phyloP scores from a whole-genome alignment of 2,329 filamentous ascomycete species.

The Zasmidium cellare region DNA sequence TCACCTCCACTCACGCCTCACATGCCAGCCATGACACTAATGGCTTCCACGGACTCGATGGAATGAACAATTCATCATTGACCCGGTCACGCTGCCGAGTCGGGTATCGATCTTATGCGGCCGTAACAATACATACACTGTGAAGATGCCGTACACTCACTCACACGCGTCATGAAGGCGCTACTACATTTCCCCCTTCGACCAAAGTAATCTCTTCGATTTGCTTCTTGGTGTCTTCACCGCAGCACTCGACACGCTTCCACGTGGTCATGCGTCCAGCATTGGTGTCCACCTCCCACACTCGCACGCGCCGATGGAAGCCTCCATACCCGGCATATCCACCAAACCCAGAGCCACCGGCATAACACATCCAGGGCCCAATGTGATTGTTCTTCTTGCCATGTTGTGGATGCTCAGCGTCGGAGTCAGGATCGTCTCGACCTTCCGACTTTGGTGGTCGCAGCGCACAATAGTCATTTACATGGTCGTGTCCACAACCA shows the following conservation, averaged over 20 bases:
- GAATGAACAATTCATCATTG: neutral
- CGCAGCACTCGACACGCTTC: conserved; percentile 74
- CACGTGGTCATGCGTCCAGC: conserved; percentile 85
- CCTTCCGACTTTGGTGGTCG: conserved; percentile 28
- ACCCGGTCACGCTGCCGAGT: neutral
- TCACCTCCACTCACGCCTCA: no score
- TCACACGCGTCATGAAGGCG: conserved; percentile 15
- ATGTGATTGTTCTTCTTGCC: conserved; percentile 18
- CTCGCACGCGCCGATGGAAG: conserved; percentile 77
- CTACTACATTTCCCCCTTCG: conserved; percentile 56
- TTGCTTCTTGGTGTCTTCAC: conserved; percentile 50
- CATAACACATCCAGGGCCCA: conserved; percentile 94
- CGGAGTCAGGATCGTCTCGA: conserved; percentile 8
- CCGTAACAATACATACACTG: neutral
- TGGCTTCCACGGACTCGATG: no score
- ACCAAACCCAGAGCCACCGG: conserved; percentile 85
- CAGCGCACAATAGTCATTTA: conserved; percentile 92
- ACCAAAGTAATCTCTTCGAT: conserved; percentile 63
- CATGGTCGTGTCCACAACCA: conserved; percentile 93
- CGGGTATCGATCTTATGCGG: neutral
- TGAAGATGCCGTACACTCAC: neutral
- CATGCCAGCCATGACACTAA: no score
- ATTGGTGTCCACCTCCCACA: conserved; percentile 94
- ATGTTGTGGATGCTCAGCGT: conserved; percentile 8
- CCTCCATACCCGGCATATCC: conserved; percentile 91